Percentiles rank a stretch among this genome's conserved stretches.
phyloP scores from a whole-genome alignment of 495 filamentous ascomycete species.

The Penicillium coffeae region DNA sequence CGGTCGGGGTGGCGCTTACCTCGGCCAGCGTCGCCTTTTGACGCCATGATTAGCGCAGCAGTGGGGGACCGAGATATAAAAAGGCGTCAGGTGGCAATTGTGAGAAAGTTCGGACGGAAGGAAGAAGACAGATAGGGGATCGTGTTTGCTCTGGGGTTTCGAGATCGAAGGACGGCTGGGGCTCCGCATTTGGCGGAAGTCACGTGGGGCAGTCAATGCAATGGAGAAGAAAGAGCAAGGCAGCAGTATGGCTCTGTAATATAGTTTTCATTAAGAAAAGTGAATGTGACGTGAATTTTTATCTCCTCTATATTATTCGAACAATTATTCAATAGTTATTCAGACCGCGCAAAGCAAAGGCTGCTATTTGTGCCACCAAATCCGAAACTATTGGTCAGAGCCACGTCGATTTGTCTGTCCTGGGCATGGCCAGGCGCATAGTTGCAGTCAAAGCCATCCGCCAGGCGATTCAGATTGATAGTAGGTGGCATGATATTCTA shows the following conservation, averaged over 20 bases:
- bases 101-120: not conserved
- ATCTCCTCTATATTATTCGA: constrained; percentile 5
- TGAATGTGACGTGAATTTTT: no score
- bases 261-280: no score
- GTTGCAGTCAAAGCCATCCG: constrained; percentile 77
- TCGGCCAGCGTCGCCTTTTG: constrained; percentile 36
- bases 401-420: constrained; percentile 64
- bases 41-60: constrained; percentile 31
- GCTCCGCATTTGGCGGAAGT: constrained; percentile 33
- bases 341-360: constrained; percentile 63
- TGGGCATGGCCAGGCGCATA: constrained; percentile 74
- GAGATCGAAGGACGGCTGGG: constrained; percentile 24
- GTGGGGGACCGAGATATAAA: constrained; percentile 2
- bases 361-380: constrained; percentile 96
- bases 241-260: no score
- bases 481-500: constrained; percentile 84
- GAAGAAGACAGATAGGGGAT: constrained; percentile 2
- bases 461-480: constrained; percentile 69
- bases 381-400: constrained; percentile 92
- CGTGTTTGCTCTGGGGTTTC: constrained; percentile 10
- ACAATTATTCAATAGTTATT: not conserved
- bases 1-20: constrained; percentile 22
- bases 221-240: not conserved
- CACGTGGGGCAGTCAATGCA: constrained; percentile 23
- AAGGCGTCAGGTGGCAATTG: constrained; percentile 5